Conservation (phyloP, 2,329 filamentous ascomycete species). For the Exserohilum rostratum region DNA sequence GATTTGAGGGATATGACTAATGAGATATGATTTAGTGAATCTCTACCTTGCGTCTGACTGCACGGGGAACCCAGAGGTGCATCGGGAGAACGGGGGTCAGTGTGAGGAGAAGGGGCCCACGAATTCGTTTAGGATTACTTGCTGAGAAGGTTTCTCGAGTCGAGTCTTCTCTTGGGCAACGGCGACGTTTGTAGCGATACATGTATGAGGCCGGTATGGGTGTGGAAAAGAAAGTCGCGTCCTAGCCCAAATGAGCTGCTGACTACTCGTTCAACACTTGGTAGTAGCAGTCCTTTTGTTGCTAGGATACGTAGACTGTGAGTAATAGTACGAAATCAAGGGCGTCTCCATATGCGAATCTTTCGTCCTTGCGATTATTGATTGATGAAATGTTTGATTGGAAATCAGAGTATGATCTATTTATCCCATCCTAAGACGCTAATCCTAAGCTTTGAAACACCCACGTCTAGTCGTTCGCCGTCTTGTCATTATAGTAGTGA, state of each 20-base stretch:
- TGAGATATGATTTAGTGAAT: not conserved
- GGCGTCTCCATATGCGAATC: not conserved
- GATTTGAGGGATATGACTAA: not conserved
- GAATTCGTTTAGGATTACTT: constrained; percentile 1
- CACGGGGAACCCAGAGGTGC: not conserved
- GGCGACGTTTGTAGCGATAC: not conserved
- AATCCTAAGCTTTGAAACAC: too few species aligned
- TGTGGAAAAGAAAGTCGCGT: not conserved
- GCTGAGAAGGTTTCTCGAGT: not conserved
- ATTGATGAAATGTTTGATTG: too few species aligned
- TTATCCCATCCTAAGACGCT: too few species aligned
- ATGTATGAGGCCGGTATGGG: not conserved
- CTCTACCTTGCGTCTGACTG: not conserved
- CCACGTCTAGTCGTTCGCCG: constrained; percentile 31
- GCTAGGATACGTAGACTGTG: too few species aligned
- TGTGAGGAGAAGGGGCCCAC: not conserved
- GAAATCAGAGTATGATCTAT: too few species aligned
- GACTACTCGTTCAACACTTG: constrained; percentile 3
- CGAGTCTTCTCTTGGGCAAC: not conserved
- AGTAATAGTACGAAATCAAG: too few species aligned
- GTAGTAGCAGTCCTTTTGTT: not conserved
- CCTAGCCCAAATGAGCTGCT: not conserved
- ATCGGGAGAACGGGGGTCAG: not conserved
- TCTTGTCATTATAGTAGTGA: constrained; percentile 49
- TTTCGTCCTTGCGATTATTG: too few species aligned